These are phyloP conservation scores for Didymella keratinophila DNA, from an alignment of 2,329 filamentous ascomycete genomes.

Conservation along the genomic window DNA sequence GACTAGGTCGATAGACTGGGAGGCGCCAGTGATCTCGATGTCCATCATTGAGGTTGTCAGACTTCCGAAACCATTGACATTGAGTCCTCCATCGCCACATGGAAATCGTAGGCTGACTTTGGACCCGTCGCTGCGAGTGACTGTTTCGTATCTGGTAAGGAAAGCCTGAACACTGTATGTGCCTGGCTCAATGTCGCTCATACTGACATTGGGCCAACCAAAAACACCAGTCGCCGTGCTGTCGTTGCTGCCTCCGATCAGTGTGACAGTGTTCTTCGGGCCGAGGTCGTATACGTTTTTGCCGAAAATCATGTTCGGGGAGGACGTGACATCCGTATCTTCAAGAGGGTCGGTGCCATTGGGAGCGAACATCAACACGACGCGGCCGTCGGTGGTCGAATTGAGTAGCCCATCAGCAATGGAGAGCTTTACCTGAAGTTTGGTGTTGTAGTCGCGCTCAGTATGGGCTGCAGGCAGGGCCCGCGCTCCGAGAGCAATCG, in stretches of 20 bases:
- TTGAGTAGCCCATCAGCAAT: constrained; percentile 40
- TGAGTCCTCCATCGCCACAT: constrained; percentile 47
- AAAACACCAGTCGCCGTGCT: constrained; percentile 40
- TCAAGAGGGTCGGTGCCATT: constrained; percentile 46
- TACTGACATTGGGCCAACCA: constrained; percentile 46
- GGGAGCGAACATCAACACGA: constrained; percentile 47
- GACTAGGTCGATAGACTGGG: constrained; percentile 41
- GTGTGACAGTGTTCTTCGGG: constrained; percentile 23
- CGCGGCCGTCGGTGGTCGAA: constrained; percentile 40
- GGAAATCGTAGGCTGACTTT: constrained; percentile 47
- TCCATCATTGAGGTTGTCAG: constrained; percentile 36
- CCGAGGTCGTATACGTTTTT: constrained; percentile 46
- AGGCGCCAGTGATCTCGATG: constrained; percentile 36
- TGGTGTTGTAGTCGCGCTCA: background rate
- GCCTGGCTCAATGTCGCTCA: constrained; percentile 42
- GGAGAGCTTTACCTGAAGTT: constrained; percentile 33
- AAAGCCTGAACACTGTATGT: constrained; percentile 49
- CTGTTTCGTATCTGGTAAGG: constrained; percentile 47
- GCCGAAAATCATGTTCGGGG: constrained; percentile 49
- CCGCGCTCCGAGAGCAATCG: background rate
- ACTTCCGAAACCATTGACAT: constrained; percentile 44
- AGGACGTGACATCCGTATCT: constrained; percentile 47
- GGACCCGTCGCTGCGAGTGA: constrained; percentile 49
- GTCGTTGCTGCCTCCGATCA: constrained; percentile 41
- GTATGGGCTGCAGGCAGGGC: background rate